Conservation (phyloP, 2,329 filamentous ascomycete genomes). For the Sarocladium kiliense region DNA sequence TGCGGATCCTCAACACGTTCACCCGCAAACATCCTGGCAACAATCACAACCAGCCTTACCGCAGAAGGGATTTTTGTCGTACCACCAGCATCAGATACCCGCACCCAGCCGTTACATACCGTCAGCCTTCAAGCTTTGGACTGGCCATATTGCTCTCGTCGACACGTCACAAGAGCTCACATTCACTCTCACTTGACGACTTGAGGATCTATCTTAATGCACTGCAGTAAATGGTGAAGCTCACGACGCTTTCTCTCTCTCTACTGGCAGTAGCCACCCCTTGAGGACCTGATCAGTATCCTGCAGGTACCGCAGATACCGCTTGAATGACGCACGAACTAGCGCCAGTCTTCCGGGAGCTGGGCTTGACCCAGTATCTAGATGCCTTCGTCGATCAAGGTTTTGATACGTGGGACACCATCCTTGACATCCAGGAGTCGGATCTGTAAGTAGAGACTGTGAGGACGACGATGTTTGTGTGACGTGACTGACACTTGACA, state of each 20-base stretch:
- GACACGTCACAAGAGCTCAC: too few species aligned
- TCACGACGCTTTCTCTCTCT: background rate
- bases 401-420: conserved; percentile 80
- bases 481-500: conserved; percentile 28
- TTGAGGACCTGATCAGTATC: background rate
- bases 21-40: background rate
- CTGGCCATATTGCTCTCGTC: background rate
- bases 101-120: background rate
- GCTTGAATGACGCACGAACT: conserved; percentile 51
- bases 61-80: background rate
- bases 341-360: conserved; percentile 61
- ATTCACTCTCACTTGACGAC: too few species aligned
- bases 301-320: conserved; percentile 8
- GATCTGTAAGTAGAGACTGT: conserved; percentile 58
- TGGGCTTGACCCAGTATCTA: conserved; percentile 75
- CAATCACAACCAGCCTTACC: background rate
- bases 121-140: background rate
- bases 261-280: background rate
- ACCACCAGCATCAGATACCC: background rate
- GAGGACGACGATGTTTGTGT: background rate
- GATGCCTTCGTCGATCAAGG: conserved; percentile 69
- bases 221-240: conserved; percentile 5
- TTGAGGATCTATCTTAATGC: too few species aligned
- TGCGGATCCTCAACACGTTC: background rate
- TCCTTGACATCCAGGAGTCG: conserved; percentile 78